Conservation (phyloP, 441 rosid species). For the Populus hybrid region DNA sequence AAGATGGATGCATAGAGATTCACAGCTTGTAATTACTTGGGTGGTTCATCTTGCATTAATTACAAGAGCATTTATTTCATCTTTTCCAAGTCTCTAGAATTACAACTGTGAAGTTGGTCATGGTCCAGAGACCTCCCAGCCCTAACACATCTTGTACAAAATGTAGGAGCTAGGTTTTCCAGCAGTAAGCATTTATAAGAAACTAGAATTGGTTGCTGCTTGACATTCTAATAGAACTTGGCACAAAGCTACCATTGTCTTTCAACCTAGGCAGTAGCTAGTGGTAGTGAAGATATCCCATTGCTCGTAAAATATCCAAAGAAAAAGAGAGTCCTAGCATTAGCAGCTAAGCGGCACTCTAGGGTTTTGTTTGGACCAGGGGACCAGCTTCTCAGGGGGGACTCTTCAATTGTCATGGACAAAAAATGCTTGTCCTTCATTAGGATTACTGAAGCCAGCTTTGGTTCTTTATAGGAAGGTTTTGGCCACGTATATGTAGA, state of each 20-base stretch:
- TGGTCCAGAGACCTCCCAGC: neutral
- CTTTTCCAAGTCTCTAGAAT: neutral
- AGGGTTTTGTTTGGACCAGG: neutral
- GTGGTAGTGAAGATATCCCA: neutral
- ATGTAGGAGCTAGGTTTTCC: neutral
- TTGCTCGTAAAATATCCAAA: neutral
- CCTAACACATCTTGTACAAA: neutral
- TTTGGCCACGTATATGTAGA: neutral
- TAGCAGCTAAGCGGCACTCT: neutral
- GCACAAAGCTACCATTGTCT: neutral
- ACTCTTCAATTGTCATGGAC: neutral
- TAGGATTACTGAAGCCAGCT: neutral
- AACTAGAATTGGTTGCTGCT: neutral
- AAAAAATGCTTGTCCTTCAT: neutral
- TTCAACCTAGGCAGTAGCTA: neutral
- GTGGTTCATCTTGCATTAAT: neutral
- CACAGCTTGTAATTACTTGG: neutral
- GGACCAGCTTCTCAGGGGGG: neutral
- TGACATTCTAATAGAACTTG: neutral
- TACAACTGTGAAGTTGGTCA: neutral
- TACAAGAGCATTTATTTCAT: neutral
- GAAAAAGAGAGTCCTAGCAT: too few species aligned
- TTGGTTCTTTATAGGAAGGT: neutral
- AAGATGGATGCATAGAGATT: neutral
- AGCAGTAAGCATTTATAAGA: neutral